phyloP scores from a whole-genome alignment of 352 stramenopile species.

The Globisporangium lucens region DNA sequence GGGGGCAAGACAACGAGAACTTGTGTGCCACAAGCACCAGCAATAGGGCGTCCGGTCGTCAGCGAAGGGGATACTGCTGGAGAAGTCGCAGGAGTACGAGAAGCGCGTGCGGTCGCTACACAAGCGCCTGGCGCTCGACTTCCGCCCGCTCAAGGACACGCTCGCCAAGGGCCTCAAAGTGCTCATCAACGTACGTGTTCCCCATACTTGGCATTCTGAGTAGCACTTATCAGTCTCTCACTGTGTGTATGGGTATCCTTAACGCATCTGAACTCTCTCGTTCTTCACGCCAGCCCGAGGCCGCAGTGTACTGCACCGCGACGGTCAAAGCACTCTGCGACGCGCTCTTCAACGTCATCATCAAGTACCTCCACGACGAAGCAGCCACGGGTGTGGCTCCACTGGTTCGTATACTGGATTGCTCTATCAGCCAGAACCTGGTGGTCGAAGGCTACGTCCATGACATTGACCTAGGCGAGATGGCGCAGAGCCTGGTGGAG shows the following conservation, averaged over 20 bases:
- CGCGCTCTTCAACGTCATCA: slow-evolving; percentile 42
- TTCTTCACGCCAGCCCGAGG: slow-evolving; percentile 29
- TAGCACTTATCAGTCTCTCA: not conserved
- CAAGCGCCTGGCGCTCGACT: slow-evolving; percentile 55
- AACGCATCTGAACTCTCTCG: not conserved
- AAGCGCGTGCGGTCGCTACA: slow-evolving; percentile 38
- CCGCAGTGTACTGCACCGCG: slow-evolving; percentile 49
- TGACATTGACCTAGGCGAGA: too few relatives aligned
- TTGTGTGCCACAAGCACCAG: not conserved
- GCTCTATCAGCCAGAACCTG: too few relatives aligned
- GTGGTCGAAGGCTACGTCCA: too few relatives aligned
- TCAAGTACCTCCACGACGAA: slow-evolving; percentile 41
- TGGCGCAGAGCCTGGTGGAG: too few relatives aligned
- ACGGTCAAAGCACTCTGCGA: slow-evolving; percentile 52
- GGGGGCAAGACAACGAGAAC: too few relatives aligned
- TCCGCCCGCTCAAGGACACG: slow-evolving; percentile 44
- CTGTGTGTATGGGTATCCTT: not conserved
- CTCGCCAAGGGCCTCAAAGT: slow-evolving; percentile 45
- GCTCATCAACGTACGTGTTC: slow-evolving; percentile 36
- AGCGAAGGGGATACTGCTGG: slow-evolving; percentile 18
- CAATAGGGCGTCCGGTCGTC: not conserved
- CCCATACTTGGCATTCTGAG: not conserved
- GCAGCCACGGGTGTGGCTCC: slow-evolving; percentile 24
- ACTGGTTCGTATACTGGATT: slow-evolving; percentile 12
- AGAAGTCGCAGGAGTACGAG: slow-evolving; percentile 35